Evolutionary conservation across 805 yeast species (phyloP), one percentile per base, ranked within the genome.

Genomic region (Sugiyamaella qingdaonensis): DNA sequence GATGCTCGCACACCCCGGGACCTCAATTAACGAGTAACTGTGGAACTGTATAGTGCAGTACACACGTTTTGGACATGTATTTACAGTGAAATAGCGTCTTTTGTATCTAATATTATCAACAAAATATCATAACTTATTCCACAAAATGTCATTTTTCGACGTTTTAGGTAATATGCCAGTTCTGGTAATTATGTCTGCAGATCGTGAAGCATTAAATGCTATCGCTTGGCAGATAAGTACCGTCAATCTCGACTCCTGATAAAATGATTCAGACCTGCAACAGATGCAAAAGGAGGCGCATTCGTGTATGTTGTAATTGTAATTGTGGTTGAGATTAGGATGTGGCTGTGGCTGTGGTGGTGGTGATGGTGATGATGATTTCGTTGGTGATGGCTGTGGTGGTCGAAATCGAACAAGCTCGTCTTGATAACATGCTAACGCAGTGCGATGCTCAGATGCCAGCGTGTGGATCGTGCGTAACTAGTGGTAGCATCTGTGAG

Each of bases 361-460:
- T n/a, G n/a, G n/a, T n/a, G n/a, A n/a, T n/a, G n/a, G n/a, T n/a
- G n/a, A n/a, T n/a, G n/a, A n/a, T n/a, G n/a, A n/a, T n/a, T n/a
- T n/a, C n/a, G n/a, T n/a, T n/a, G n/a, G n/a, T n/a, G n/a, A n/a
- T n/a, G n/a, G 29, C 29, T 24, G 29, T 24, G 29, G 3, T 24
- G 29, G 7, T 24, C 29, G 29, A 24, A 24, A 24, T 24, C 29
- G n/a, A n/a, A n/a, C n/a, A n/a, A 24, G 29, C 29, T 24, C 29
- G 29, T 24, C 7, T 24, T 7, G 29, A 4, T 7, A 7, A 24
- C 29, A 24, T 7, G 13, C 43, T 34, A 34, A 34, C 11, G 43
- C 19, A 39, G 43, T 39, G 43, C 19, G 43, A 39, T 39, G 43
- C 43, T 39, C 43, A 39, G 10, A 39, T 39, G 43, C 43, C 43